Evolutionary conservation across 352 stramenopile genomes (phyloP), one percentile per base, ranked within the genome.

Genomic region (Lagenidium giganteum): DNA sequence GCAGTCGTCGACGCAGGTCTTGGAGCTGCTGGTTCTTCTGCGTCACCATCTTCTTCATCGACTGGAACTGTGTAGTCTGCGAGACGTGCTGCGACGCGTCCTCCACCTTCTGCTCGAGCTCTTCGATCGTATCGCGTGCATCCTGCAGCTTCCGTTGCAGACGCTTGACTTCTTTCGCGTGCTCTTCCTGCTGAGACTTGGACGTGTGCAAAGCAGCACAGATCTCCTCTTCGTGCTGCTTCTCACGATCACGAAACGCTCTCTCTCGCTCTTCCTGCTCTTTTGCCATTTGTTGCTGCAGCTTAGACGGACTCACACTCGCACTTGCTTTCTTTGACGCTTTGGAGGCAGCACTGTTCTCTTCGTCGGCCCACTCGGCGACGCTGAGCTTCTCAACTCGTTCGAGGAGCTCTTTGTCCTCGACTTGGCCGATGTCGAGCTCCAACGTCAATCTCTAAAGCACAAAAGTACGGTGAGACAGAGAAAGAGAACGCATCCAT

Each of bases 11-110:
- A 20, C 83, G 76, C 40, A 89, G 51, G 17, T 67, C 71, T 16
- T 64, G 62, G 16, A 93, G 70, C 61, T 90, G 66, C 36, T 87
- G 67, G 56, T 91, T 95, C 61, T 95, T 95, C 43, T 75, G 60
- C 9, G 59, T 67, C 20, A 95, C 74, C 64, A 90, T 84, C 23
- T 64, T 63, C 59, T 91, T 91, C 73, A 95, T 81, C 36, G 70
- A 45, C 51, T 87, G 74, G 61, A 95, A 95, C 66, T 93, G 81
- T 51, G 77, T 70, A 38, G 76, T 88, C 58, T 90, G 67, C 9
- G 78, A 63, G 17, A 91, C 59, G 53, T 91, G 78, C 56, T 83
- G 64, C 36, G 75, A 56, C 24, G 51, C 57, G 28, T 89, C 75
- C 33, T 86, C 72, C 14, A 85, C 50, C 37, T 70, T 64, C 24